Base-by-base conservation (phyloP, 306 rosid genomes). In the Coriaria nepalensis region DNA sequence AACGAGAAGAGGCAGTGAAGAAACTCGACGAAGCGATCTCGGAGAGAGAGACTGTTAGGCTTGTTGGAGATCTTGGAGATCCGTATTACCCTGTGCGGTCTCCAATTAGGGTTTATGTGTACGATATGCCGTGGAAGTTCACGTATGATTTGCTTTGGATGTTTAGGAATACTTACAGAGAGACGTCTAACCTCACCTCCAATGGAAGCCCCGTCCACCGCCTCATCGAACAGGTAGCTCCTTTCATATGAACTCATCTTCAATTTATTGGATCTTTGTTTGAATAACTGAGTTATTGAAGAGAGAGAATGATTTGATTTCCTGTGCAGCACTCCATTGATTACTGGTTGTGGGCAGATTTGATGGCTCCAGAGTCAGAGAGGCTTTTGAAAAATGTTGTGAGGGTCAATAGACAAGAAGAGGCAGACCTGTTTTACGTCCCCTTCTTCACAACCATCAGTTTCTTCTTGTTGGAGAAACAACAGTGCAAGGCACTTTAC, bases 131-230 rank as follows among this genome's bases (percentile, higher is more conserved):
- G 0, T 10, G 37, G 14, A 88, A 83, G 48, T 88, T 88, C 70
- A 88, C 93, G 41, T 74, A 57, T 60, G 93, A 88, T 77, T 73
- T 88, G 37, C 86, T 88, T 6, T 62, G 75, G 74, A 73, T 81
- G 50, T 88, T 88, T 69, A 43, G 50, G 8, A 70, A 68, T 6
- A 65, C 81, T 2, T 88, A 83, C 49, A 64, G 47, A 43, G 80
- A 72, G 7, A 88, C 95, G 37, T 75, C 78, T 34, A 84, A 88
- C 68, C 85, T 88, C 57, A 88, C 95, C 70, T 88, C 96, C 7
- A 88, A 88, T 48, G 96, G 96, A 12, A 80, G 95, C 68, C 97
- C 97, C 50, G 86, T 88, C 14, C 97, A 88, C 67, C 90, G 97
- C 44, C 93, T 88, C 50, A 64, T 88, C 67, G 90, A 81, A 59